These are phyloP conservation scores for Protomyces macrosporus DNA, from an alignment of 1,139 yeast genomes.

Conservation along the genomic window DNA sequence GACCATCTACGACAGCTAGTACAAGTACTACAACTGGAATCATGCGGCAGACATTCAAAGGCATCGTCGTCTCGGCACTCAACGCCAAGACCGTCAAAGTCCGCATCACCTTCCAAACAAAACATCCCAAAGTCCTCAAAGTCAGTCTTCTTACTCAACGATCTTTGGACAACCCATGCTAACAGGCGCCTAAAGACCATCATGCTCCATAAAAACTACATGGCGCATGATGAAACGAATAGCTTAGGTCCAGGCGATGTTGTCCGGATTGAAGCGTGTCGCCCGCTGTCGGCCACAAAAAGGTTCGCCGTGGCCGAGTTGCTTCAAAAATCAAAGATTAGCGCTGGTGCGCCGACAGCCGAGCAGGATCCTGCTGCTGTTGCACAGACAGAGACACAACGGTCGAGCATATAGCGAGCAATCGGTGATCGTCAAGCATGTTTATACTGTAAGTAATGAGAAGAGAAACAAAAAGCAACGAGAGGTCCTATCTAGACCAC, in stretches of 20 bases:
- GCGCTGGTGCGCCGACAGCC: not conserved
- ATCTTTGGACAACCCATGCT: not conserved
- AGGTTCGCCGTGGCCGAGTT: slow-evolving; percentile 83
- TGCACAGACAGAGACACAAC: too few species aligned
- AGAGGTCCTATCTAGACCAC: too few species aligned
- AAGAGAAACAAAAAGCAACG: too few species aligned
- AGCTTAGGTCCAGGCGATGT: slow-evolving; percentile 72
- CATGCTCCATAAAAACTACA: slow-evolving; percentile 11
- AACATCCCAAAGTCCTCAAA: slow-evolving; percentile 20
- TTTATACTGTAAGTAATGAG: too few species aligned
- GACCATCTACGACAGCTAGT: too few species aligned
- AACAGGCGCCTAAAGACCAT: not conserved
- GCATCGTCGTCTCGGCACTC: slow-evolving; percentile 22
- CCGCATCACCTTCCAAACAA: slow-evolving; percentile 6
- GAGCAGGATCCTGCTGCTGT: too few species aligned
- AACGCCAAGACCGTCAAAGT: slow-evolving; percentile 24
- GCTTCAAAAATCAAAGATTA: slow-evolving; percentile 47
- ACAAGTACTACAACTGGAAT: not conserved
- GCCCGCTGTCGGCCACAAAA: slow-evolving; percentile 78
- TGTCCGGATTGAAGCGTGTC: slow-evolving; percentile 77
- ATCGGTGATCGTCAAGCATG: too few species aligned
- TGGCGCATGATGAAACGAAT: slow-evolving; percentile 25
- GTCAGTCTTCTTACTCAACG: not conserved
- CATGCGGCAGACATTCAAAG: slow-evolving; percentile 18
- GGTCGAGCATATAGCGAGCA: too few species aligned